Base-by-base conservation (phyloP, 371 early-diverging fungal species). In the Mucor circinelloides region DNA sequence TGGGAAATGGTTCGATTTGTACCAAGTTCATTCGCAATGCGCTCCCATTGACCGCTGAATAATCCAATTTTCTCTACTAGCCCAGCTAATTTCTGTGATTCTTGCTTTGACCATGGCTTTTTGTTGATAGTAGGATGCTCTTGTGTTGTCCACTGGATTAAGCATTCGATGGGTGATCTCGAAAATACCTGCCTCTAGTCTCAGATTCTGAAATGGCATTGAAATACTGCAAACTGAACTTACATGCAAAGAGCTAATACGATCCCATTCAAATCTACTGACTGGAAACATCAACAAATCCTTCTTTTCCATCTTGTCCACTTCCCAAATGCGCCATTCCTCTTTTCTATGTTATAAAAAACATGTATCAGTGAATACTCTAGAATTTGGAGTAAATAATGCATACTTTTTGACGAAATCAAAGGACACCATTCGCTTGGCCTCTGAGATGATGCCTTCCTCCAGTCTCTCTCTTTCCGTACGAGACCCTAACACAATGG, bases 41-140 rank as follows among this genome's bases (percentile, higher is more conserved):
- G 60, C 42, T 83, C 80, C 93, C 93, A 93, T 58, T 90, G 77
- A 6, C 86, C 82, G n/a, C 74, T 40, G 23, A 50, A 36, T 2
- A 67, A 21, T 0, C 84, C 82, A 4, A 80, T 56, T 31, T 80
- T 66, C 9, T 75, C 61, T 6, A 87, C 92, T 0, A 90, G 63
- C 17, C 71, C 55, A 0, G 63, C 68, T 31, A 94, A 73, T 27
- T 70, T 68, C 30, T 68, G 52, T 17, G 85, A 73, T 71, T 94
- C 94, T 27, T 71, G 60, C 27, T 76, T 79, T 1, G 85, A 73
- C 93, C 93, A 94, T 15, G 85, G 85, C 46, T 69, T 77, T 63
- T 89, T 89, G 73, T 93, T 93, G 74, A 94, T 92, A 7, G 80
- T 79, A 1, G 94, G 94, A 72, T 94, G 94, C 56, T 91, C 93